A percentile compares a stretch with the other conserved stretches of the same genome.
These are phyloP conservation scores for Hyphopichia homilentoma DNA, from an alignment of 805 yeast species.

Conservation along the genomic window DNA sequence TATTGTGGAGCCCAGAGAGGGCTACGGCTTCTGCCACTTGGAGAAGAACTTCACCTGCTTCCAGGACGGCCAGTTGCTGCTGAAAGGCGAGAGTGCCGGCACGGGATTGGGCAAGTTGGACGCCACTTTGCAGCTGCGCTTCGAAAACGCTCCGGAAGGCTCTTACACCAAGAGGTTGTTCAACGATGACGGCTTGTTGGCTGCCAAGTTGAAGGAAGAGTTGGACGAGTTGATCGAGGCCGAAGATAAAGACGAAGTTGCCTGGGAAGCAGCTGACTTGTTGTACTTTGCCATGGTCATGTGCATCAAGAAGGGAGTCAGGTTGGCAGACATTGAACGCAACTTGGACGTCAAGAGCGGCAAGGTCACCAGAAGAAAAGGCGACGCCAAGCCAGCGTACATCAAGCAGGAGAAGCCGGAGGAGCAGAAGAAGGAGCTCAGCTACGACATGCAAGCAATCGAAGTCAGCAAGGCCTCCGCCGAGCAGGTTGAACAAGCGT, in stretches of 20 bases:
- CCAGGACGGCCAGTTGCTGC: conserved; percentile 34
- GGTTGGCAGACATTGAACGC: conserved; percentile 74
- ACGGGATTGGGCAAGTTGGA: conserved; percentile 70
- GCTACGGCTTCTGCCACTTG: conserved; percentile 91
- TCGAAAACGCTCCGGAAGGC: conserved; percentile 74
- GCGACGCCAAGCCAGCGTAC: conserved; percentile 91
- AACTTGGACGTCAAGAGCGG: conserved; percentile 79
- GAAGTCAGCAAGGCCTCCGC: conserved; percentile 39
- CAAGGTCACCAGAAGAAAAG: conserved; percentile 89
- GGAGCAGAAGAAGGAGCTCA: conserved; percentile 15
- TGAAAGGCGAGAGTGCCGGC: conserved; percentile 43
- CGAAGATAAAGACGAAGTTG: conserved; percentile 44
- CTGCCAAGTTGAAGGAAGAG: conserved; percentile 91
- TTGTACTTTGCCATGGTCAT: conserved; percentile 52
- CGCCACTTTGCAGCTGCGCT: conserved; percentile 58
- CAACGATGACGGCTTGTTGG: conserved; percentile 66
- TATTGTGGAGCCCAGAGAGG: conserved; percentile 72
- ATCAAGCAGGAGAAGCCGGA: conserved; percentile 24
- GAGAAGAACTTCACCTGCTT: conserved; percentile 75
- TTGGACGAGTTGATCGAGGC: conserved; percentile 96
- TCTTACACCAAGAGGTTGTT: conserved; percentile 93
- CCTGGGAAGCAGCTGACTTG: conserved; percentile 98
- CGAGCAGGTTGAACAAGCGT: conserved; percentile 50
- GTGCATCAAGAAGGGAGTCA: conserved; percentile 69
- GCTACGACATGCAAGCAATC: conserved; percentile 51